Percentiles rank a stretch among this genome's conserved stretches.
These are phyloP conservation scores for Rhizopogon vinicolor DNA, from an alignment of 768 basidiomycete species.

Conservation along the genomic window DNA sequence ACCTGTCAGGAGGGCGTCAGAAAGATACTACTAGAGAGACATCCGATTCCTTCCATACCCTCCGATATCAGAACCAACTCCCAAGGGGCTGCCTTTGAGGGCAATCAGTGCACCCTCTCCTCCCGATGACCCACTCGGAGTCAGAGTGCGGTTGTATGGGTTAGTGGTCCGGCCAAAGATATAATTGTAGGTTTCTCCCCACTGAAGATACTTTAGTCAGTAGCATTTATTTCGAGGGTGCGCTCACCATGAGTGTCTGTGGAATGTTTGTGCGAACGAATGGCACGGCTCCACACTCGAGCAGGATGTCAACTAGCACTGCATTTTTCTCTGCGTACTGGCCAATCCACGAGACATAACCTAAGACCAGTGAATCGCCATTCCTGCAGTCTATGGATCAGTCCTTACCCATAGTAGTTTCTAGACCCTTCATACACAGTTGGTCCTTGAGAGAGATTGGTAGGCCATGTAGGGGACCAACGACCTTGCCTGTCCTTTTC, in stretches of 20 bases:
- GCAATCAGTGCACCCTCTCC: conserved; percentile 78
- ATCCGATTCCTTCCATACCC: conserved; percentile 37
- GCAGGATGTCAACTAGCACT: conserved; percentile 59
- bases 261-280: conserved; percentile 47
- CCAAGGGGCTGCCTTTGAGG: conserved; percentile 18
- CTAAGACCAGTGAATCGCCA: no score
- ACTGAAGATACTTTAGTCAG: conserved; percentile 34
- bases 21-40: no score
- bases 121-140: conserved; percentile 77
- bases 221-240: background rate
- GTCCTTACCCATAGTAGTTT: no score
- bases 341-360: conserved; percentile 74
- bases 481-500: conserved; percentile 52
- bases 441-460: conserved; percentile 78
- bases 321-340: conserved; percentile 53
- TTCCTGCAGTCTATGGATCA: no score
- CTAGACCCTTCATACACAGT: conserved; percentile 60
- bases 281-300: conserved; percentile 49
- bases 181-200: conserved; percentile 73
- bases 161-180: conserved; percentile 77
- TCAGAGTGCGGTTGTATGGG: conserved; percentile 67
- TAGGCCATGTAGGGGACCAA: conserved; percentile 73
- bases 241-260: conserved; percentile 64
- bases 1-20: conserved; percentile 32
- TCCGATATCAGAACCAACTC: conserved; percentile 78